A percentile compares a stretch with the other conserved stretches of the same genome.
Evolutionary conservation across 345 rosid genomes (phyloP).

Genomic region (Salix brachista): DNA sequence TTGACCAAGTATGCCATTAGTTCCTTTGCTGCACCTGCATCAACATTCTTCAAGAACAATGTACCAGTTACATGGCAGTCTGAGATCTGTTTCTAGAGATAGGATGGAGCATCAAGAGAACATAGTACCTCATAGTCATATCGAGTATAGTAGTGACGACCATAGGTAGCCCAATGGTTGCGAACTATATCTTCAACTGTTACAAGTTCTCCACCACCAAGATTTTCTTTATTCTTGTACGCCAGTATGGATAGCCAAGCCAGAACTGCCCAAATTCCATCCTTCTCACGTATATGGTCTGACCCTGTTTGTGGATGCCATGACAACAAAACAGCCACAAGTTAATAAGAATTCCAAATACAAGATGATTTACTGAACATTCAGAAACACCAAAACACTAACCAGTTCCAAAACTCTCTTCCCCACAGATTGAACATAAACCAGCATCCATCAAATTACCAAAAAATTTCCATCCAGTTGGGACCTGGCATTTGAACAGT

Average conservation of each 20-base stretch:
- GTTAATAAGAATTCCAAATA: neutral
- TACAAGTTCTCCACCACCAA: conserved; percentile 65
- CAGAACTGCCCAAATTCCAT: conserved; percentile 98
- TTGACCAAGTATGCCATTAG: conserved; percentile 81
- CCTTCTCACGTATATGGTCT: conserved; percentile 97
- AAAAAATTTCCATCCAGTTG: conserved; percentile 99
- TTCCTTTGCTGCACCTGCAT: conserved; percentile 85
- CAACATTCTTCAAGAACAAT: conserved; percentile 69
- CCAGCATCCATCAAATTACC: conserved; percentile 99
- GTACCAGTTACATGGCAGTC: conserved; percentile 20
- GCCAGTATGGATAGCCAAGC: conserved; percentile 98
- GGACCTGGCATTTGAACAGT: conserved; percentile 52
- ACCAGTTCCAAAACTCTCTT: conserved; percentile 99
- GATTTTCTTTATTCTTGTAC: conserved; percentile 67
- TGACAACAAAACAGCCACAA: conserved; percentile 6
- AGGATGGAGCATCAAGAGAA: neutral
- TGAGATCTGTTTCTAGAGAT: conserved; percentile 4
- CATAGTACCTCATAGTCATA: conserved; percentile 87
- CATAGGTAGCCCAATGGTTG: conserved; percentile 82
- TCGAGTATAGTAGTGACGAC: conserved; percentile 97
- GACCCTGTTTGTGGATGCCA: conserved; percentile 55
- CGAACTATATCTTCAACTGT: conserved; percentile 90
- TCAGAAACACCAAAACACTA: conserved; percentile 19
- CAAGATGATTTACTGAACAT: neutral
- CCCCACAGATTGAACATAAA: conserved; percentile 91